Base-by-base conservation (phyloP, 345 rosid genomes). In the Abelmoschus esculentus region DNA sequence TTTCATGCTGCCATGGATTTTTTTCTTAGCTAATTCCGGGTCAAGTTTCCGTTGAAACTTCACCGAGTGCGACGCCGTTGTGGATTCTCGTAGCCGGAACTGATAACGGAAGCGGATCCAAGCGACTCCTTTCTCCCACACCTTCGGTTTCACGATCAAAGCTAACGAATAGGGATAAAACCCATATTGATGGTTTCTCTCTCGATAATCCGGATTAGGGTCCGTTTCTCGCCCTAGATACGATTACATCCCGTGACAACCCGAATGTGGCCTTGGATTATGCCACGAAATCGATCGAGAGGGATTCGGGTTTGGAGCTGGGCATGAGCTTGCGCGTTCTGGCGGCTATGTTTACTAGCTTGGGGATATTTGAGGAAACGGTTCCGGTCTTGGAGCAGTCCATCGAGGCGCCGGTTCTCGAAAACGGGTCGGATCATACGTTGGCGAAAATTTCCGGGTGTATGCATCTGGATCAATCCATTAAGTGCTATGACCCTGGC, bases 171-270 rank as follows among this genome's bases (percentile, higher is more conserved):
- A 73, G 46, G 56, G 72, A 77, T 12, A 75, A 71, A 66, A 67
- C 83, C 18, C 32, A 55, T 73, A 75, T 72, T 73, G 96, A 89
- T 53, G 81, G 80, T 61, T 77, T 88, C 1, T 90, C 98, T 3
- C 93, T 96, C 34, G 92, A 92, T 80, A 92, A 96, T 76, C 96
- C 98, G 67, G 96, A 92, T 92, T 92, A 87, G 75, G 98, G 99
- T 1, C 98, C 97, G 2, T 92, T 92, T 83, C 97, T 96, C 68
- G 96, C 97, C 40, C 90, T 96, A 0, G 96, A 91, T 73, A 82
- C 98, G 1, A 85, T 90, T 40, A 88, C 97, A 19, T 87, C 96
- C 6, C 93, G 96, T 6, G 99, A 91, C 44, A 96, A 97, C 18
- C 96, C 93, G 2, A 74, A 78, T 63, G 87, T 83, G 81, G 99